Evolutionary conservation across 805 yeast genomes (phyloP), one percentile per base, ranked within the genome.

Genomic region (Starmerella khaoyaiensis): DNA sequence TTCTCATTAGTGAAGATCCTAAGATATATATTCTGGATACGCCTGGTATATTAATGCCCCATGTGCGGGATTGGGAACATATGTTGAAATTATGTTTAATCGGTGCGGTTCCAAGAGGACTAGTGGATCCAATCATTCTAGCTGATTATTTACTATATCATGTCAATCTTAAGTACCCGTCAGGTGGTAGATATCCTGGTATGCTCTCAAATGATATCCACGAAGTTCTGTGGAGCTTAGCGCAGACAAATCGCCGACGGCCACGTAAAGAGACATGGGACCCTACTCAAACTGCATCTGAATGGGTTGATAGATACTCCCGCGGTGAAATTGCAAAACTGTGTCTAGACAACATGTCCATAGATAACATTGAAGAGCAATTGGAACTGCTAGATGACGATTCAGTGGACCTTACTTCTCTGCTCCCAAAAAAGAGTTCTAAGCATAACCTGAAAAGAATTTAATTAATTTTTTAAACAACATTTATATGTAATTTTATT

Each of bases 31-130:
- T 86, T 6, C 73, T 79, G 48, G 98, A 90, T 54, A 80, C 96
- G 0, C 98, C 98, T 0, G 98, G 98, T 1, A 86, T 90, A 4
- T 72, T 82, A 40, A 58, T 83, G 10, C 97, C 98, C 0, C 71
- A 73, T 16, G 79, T 75, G 8, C 67, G 68, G 32, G 68, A 69
- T 42, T 55, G 68, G 3, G 72, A 74, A 44, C 72, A 83, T 1
- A 81, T 86, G 90, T 61, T 87, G 18, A 69, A 76, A 2, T 63
- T 86, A 26, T 66, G 80, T 1, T 58, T 84, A 15, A 73, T 79
- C 25, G 93, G 93, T 1, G 76, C 90, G 33, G 78, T 86, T 5
- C 74, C 74, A 40, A 62, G 71, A 4, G 67, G 69, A 12, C 62
- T 70, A n/a, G 69, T 83, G 12, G 96, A 86, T 53, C 93, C 94